These are phyloP conservation scores for Berberis thunbergii DNA, from an alignment of 164 flowering plant species.

Conservation along the genomic window DNA sequence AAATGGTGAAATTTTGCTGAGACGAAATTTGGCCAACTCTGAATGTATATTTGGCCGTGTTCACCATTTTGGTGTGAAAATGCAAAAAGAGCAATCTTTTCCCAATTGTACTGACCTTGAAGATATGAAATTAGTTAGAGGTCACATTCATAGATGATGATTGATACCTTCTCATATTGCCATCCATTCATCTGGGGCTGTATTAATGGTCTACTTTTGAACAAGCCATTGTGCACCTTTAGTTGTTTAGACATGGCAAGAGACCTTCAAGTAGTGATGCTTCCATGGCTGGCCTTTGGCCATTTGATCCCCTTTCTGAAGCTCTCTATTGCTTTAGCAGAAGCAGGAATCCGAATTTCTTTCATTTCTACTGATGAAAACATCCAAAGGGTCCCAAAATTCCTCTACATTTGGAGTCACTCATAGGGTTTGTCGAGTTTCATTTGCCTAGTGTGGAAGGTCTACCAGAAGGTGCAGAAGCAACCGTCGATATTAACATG, in stretches of 20 bases:
- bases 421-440: not conserved
- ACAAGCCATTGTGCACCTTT: not conserved
- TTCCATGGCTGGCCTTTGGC: slow-evolving; percentile 1
- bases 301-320: not conserved
- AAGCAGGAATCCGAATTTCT: not conserved
- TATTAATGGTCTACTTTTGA: not conserved
- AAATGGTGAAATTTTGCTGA: too few species aligned
- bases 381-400: not conserved
- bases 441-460: too few species aligned
- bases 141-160: too few species aligned
- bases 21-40: too few species aligned
- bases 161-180: too few species aligned
- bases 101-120: too few species aligned
- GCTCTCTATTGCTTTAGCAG: not conserved
- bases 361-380: not conserved
- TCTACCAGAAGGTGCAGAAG: not conserved
- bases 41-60: too few species aligned
- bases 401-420: not conserved
- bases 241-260: not conserved
- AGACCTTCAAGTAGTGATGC: not conserved
- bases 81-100: too few species aligned
- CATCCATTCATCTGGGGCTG: not conserved
- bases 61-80: too few species aligned
- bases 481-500: not conserved
- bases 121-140: too few species aligned